A percentile compares a stretch with the other conserved stretches of the same genome.
phyloP scores from a whole-genome alignment of 495 filamentous ascomycete genomes.

The Penicillium arizonense region DNA sequence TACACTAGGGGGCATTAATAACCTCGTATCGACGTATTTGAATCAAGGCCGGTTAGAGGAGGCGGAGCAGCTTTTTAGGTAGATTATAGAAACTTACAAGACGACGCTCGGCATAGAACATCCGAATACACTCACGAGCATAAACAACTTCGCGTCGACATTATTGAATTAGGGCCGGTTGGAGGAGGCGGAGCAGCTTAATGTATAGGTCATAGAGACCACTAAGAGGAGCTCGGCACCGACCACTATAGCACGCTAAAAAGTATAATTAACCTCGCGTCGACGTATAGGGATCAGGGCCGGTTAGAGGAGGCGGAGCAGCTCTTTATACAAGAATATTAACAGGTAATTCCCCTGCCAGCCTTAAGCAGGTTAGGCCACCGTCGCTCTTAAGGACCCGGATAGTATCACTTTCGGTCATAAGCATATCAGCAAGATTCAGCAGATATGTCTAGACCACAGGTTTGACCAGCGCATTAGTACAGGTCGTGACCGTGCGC shows the following conservation, averaged over 20 bases:
- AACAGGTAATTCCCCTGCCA: conserved; percentile 45
- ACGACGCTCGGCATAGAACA: no score
- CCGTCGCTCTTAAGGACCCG: conserved; percentile 50
- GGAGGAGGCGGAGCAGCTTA: background rate
- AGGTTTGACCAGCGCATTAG: conserved; percentile 50
- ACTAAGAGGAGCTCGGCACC: no score
- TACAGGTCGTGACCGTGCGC: conserved; percentile 50
- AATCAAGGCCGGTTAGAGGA: no score
- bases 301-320: no score
- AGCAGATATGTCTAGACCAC: conserved; percentile 44
- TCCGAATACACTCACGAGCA: background rate
- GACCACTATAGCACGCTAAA: no score
- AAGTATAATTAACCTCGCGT: no score
- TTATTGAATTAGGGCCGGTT: background rate
- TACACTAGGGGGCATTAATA: background rate
- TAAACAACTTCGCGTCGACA: background rate
- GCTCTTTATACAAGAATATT: conserved; percentile 39
- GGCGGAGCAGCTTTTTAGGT: background rate
- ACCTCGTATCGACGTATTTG: background rate
- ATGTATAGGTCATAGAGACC: no score
- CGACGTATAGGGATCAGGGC: no score
- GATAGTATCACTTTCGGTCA: conserved; percentile 38
- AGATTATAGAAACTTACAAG: no score
- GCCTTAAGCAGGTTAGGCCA: conserved; percentile 41
- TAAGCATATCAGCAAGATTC: conserved; percentile 35